Evolutionary conservation across 768 basidiomycete genomes (phyloP).

Genomic region (Russula sp.): DNA sequence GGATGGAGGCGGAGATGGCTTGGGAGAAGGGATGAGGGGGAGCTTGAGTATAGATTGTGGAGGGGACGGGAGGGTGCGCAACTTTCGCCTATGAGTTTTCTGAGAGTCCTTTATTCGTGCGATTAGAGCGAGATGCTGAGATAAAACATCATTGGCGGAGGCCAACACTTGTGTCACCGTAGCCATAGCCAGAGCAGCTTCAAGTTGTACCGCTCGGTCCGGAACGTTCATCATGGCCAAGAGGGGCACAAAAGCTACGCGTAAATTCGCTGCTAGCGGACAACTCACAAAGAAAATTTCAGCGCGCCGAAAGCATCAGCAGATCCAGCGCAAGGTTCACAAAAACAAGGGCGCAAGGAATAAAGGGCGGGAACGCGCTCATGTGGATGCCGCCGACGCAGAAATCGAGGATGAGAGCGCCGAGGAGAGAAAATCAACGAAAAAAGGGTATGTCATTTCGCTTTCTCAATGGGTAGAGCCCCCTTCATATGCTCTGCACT

Average conservation of each 20-base stretch:
- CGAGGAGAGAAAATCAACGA: slow-evolving; percentile 27
- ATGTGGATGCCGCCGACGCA: slow-evolving; percentile 14
- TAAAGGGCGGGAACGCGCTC: slow-evolving; percentile 28
- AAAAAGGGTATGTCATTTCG: slow-evolving; percentile 16
- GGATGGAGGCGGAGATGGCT: slow-evolving; percentile 44
- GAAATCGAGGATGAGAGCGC: slow-evolving; percentile 27
- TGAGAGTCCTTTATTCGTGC: slow-evolving; percentile 51
- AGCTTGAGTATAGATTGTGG: slow-evolving; percentile 31
- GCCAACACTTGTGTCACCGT: slow-evolving; percentile 42
- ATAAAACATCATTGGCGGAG: slow-evolving; percentile 60
- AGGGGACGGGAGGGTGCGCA: slow-evolving; percentile 51
- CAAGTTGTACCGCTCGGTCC: no score
- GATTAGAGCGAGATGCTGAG: slow-evolving; percentile 54
- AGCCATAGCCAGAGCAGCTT: not conserved
- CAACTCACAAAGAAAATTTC: slow-evolving; percentile 84
- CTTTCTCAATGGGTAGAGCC: not conserved
- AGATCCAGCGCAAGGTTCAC: slow-evolving; percentile 65
- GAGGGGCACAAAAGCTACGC: slow-evolving; percentile 73
- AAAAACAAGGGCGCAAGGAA: slow-evolving; percentile 39
- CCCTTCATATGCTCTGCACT: not conserved
- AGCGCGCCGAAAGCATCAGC: slow-evolving; percentile 73
- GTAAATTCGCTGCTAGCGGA: slow-evolving; percentile 85
- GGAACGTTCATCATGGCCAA: slow-evolving; percentile 34
- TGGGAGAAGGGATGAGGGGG: slow-evolving; percentile 33
- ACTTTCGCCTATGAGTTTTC: slow-evolving; percentile 47